phyloP scores from a whole-genome alignment of 352 stramenopile genomes.

The Phytophthora hybrid region DNA sequence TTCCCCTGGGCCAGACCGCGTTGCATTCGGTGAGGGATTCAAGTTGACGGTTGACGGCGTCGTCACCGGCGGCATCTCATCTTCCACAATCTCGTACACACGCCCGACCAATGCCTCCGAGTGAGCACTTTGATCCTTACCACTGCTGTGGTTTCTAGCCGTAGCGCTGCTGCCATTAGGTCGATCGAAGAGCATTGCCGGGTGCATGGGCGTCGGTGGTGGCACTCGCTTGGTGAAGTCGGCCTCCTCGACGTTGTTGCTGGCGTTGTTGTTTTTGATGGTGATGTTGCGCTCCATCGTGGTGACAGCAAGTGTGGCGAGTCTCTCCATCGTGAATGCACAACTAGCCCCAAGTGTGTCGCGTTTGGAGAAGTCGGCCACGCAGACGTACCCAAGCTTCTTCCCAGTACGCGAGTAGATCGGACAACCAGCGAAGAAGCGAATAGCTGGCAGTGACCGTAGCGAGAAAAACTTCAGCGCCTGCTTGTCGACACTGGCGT shows the following conservation, averaged over 20 bases:
- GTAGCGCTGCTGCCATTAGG: slow-evolving; percentile 15
- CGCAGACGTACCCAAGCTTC: slow-evolving; percentile 82
- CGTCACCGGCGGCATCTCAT: slow-evolving; percentile 37
- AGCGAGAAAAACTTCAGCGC: slow-evolving; percentile 63
- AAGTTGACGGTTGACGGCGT: slow-evolving; percentile 36
- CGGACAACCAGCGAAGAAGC: slow-evolving; percentile 81
- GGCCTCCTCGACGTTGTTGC: slow-evolving; percentile 36
- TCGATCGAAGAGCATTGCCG: slow-evolving; percentile 58
- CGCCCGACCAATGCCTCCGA: slow-evolving; percentile 40
- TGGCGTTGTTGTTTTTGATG: slow-evolving; percentile 38
- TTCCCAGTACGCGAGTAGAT: slow-evolving; percentile 79
- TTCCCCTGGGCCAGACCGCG: slow-evolving; percentile 37
- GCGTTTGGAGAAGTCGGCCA: slow-evolving; percentile 80
- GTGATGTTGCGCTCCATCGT: slow-evolving; percentile 76
- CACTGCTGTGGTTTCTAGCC: slow-evolving; percentile 12
- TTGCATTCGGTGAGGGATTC: slow-evolving; percentile 19
- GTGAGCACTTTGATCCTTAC: slow-evolving; percentile 12
- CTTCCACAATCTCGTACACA: slow-evolving; percentile 54
- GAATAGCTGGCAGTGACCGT: slow-evolving; percentile 54
- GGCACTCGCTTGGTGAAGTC: slow-evolving; percentile 33
- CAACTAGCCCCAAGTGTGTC: slow-evolving; percentile 75
- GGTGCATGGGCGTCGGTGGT: slow-evolving; percentile 34
- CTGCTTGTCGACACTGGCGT: slow-evolving; percentile 78
- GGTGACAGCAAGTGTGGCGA: slow-evolving; percentile 78
- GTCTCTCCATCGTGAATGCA: slow-evolving; percentile 83